These are phyloP conservation scores for Fusarium albosuccineum DNA, from an alignment of 2,329 filamentous ascomycete species.

Conservation along the genomic window DNA sequence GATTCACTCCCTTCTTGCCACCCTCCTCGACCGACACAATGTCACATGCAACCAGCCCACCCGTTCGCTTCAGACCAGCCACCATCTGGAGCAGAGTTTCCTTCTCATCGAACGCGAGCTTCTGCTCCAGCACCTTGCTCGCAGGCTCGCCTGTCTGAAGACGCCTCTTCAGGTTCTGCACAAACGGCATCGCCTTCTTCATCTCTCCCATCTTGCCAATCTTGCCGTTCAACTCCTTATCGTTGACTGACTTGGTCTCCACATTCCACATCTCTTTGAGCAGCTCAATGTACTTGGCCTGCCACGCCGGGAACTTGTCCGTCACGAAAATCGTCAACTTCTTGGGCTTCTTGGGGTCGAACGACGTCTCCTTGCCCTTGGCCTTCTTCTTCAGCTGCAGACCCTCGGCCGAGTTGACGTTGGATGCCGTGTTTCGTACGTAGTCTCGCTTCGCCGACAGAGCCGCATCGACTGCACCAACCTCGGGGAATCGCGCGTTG, in stretches of 20 bases:
- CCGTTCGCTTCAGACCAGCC: slow-evolving; percentile 80
- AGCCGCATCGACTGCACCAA: slow-evolving; percentile 72
- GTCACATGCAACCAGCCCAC: slow-evolving; percentile 76
- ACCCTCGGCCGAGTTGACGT: slow-evolving; percentile 84
- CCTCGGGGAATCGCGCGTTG: slow-evolving; percentile 70
- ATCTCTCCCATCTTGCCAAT: slow-evolving; percentile 88
- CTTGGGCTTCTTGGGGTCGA: slow-evolving; percentile 93
- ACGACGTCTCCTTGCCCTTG: slow-evolving; percentile 88
- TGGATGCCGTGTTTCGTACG: slow-evolving; percentile 79
- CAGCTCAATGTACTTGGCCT: slow-evolving; percentile 88
- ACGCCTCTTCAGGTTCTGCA: slow-evolving; percentile 87
- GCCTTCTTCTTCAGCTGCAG: slow-evolving; percentile 87
- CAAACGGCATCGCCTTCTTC: slow-evolving; percentile 99
- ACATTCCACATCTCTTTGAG: slow-evolving; percentile 78
- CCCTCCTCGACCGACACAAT: slow-evolving; percentile 79
- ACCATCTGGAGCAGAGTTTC: slow-evolving; percentile 83
- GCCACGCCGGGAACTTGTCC: slow-evolving; percentile 87
- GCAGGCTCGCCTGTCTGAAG: slow-evolving; percentile 78
- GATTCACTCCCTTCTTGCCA: slow-evolving; percentile 71
- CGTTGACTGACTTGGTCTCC: slow-evolving; percentile 73
- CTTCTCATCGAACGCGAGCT: slow-evolving; percentile 88
- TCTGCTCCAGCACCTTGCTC: slow-evolving; percentile 81
- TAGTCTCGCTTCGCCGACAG: slow-evolving; percentile 87
- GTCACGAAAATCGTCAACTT: slow-evolving; percentile 89
- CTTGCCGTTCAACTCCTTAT: slow-evolving; percentile 83